Evolutionary conservation across 148 eudicot genomes (phyloP).

Genomic region (Tetragonia tetragonoides): DNA sequence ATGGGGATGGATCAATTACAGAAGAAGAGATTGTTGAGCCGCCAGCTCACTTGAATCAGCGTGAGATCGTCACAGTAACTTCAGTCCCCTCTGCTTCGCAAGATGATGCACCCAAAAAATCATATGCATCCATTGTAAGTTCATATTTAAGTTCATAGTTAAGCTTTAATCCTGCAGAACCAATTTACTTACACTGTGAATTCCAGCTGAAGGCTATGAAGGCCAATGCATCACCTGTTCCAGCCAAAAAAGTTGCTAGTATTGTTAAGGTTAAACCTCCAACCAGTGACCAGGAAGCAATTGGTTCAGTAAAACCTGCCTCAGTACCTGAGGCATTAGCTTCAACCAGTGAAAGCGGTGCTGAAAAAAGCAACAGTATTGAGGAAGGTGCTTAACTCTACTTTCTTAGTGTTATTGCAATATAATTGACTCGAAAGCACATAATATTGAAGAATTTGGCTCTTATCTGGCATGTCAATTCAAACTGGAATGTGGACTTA

Average conservation of each 20-base stretch:
- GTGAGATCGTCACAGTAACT: conserved; percentile 27
- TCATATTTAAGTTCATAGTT: background rate
- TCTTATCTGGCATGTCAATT: background rate
- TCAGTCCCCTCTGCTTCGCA: conserved; percentile 41
- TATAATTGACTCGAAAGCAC: background rate
- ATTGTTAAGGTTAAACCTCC: conserved; percentile 39
- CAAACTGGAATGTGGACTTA: background rate
- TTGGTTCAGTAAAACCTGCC: conserved; percentile 31
- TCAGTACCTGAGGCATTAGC: conserved; percentile 32
- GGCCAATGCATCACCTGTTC: conserved; percentile 31
- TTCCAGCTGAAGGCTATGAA: conserved; percentile 57
- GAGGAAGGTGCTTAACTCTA: conserved; percentile 40
- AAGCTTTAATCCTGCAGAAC: conserved; percentile 9
- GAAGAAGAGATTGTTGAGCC: conserved; percentile 56
- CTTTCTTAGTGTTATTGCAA: conserved; percentile 8
- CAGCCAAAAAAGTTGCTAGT: conserved; percentile 38
- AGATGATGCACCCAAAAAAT: conserved; percentile 50
- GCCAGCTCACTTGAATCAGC: conserved; percentile 34
- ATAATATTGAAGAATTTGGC: background rate
- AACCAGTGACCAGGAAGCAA: conserved; percentile 37
- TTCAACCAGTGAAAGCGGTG: conserved; percentile 32
- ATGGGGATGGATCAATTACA: conserved; percentile 39
- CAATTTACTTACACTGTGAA: background rate
- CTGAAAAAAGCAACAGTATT: conserved; percentile 31
- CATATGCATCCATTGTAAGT: conserved; percentile 75